phyloP scores from a whole-genome alignment of 2,329 filamentous ascomycete genomes.

The Domatiomyces catenatus region DNA sequence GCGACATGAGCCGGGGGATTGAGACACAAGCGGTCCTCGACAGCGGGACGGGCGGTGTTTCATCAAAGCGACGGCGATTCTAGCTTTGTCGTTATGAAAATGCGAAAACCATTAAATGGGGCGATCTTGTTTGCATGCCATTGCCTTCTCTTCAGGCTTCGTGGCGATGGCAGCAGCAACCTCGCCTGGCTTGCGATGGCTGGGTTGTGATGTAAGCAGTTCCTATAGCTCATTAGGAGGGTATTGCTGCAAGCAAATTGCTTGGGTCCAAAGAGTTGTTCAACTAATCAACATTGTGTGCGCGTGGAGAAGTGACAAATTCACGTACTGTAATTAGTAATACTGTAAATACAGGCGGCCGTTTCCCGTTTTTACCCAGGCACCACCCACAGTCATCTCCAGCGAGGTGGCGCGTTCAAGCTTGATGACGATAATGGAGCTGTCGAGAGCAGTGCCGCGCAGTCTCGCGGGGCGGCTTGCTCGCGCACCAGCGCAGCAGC shows the following conservation, averaged over 20 bases:
- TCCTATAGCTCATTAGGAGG: neutral
- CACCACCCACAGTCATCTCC: neutral
- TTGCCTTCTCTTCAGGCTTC: neutral
- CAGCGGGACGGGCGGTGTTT: neutral
- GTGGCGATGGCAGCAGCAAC: too few relatives aligned
- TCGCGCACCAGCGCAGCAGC: neutral
- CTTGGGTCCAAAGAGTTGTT: too few relatives aligned
- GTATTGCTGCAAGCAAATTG: neutral
- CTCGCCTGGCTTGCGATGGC: neutral
- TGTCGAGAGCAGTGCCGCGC: conserved; percentile 3
- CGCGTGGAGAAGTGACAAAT: too few relatives aligned
- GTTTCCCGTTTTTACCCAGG: neutral
- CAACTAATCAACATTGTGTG: too few relatives aligned
- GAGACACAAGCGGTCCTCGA: neutral
- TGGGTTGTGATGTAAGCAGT: neutral
- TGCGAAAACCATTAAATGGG: neutral
- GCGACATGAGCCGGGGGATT: neutral
- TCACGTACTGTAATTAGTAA: too few relatives aligned
- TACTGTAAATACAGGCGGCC: too few relatives aligned
- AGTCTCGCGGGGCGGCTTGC: neutral
- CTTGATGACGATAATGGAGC: conserved; percentile 1
- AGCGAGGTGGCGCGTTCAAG: neutral
- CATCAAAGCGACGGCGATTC: neutral
- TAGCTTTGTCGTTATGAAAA: neutral
- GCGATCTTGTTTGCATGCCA: too few relatives aligned